These are phyloP conservation scores for Epichloe gansuensis DNA, from an alignment of 2,329 filamentous ascomycete species.

Conservation along the genomic window DNA sequence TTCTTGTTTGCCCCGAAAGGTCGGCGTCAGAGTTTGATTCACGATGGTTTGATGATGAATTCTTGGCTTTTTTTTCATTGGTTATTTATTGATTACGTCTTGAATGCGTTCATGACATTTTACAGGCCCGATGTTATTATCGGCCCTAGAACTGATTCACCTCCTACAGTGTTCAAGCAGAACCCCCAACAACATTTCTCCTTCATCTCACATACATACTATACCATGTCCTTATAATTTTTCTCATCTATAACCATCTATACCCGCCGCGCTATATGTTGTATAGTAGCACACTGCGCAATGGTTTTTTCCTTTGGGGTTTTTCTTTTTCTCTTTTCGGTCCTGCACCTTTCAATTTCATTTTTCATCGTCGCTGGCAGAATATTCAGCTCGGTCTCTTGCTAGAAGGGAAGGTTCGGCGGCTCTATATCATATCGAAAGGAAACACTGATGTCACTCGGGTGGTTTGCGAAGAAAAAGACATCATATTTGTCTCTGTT, in stretches of 20 bases:
- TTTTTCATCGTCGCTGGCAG: too few species aligned
- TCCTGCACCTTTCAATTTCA: background rate
- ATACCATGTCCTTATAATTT: background rate
- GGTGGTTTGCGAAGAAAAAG: too few species aligned
- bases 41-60: background rate
- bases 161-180: background rate
- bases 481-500: too few species aligned
- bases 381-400: too few species aligned
- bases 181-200: background rate
- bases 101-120: conserved; percentile 7
- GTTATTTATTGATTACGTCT: conserved; percentile 1
- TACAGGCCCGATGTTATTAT: background rate
- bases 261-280: background rate
- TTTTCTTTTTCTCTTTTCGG: background rate
- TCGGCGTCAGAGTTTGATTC: background rate
- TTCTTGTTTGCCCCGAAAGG: background rate
- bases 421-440: too few species aligned
- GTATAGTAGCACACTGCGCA: background rate
- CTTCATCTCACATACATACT: background rate
- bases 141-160: background rate
- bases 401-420: too few species aligned
- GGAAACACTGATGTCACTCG: too few species aligned
- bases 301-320: background rate
- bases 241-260: background rate
- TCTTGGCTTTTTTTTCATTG: background rate